A percentile compares a stretch with the other conserved stretches of the same genome.
These are phyloP conservation scores for Recurvomyces mirabilis DNA, from an alignment of 495 filamentous ascomycete species.

Conservation along the genomic window DNA sequence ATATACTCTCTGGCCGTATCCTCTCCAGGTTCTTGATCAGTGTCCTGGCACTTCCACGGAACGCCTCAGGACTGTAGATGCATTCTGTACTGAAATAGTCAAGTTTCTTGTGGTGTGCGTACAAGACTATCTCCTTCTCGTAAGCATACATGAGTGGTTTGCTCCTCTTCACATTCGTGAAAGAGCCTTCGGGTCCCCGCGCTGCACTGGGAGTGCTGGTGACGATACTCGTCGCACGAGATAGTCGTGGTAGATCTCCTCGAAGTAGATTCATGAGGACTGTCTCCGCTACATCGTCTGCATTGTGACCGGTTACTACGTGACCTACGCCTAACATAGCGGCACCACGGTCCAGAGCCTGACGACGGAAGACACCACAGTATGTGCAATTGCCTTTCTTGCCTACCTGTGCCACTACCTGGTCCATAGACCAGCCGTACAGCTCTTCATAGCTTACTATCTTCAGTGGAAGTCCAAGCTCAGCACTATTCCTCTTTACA, in stretches of 20 bases:
- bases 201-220: conserved; percentile 50
- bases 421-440: conserved; percentile 99
- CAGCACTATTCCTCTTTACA: conserved; percentile 81
- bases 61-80: conserved; percentile 97
- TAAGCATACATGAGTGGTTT: conserved; percentile 98
- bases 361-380: conserved; percentile 89
- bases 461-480: conserved; percentile 81
- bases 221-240: conserved; percentile 83
- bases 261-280: conserved; percentile 93
- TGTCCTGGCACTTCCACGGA: conserved; percentile 78
- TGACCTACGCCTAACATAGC: conserved; percentile 79
- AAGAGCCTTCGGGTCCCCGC: conserved; percentile 29
- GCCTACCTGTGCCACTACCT: conserved; percentile 87
- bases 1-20: conserved; percentile 81
- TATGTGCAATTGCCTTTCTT: conserved; percentile 99
- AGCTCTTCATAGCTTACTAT: conserved; percentile 90
- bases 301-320: conserved; percentile 96
- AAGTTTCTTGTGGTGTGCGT: conserved; percentile 88
- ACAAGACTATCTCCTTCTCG: conserved; percentile 97
- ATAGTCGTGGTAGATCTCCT: conserved; percentile 78
- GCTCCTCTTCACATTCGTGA: conserved; percentile 61
- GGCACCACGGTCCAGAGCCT: conserved; percentile 88
- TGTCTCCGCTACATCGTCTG: conserved; percentile 96
- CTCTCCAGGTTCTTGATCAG: conserved; percentile 92
- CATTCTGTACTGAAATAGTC: conserved; percentile 99